Percentiles rank a stretch among this genome's conserved stretches.
phyloP scores from a whole-genome alignment of 768 basidiomycete species.

The Lactifluus pinguis region DNA sequence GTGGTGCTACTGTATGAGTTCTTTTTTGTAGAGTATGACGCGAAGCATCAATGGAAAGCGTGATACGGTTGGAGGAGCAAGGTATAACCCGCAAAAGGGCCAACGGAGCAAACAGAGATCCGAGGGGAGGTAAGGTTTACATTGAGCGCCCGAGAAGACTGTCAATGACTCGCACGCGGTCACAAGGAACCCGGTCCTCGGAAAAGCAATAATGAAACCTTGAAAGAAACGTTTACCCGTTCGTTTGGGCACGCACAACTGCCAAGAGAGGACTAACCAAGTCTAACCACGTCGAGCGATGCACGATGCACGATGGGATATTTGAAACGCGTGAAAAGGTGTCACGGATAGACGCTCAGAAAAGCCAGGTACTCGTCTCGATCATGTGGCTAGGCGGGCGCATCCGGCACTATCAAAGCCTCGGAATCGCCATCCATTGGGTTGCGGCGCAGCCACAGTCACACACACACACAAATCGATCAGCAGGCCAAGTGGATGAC shows the following conservation, averaged over 20 bases:
- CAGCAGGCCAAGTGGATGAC: neutral
- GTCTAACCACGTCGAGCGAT: neutral
- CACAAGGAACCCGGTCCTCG: slow-evolving; percentile 1
- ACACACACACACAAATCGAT: neutral
- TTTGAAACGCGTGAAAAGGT: neutral
- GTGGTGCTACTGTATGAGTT: too few species aligned
- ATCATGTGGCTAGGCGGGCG: slow-evolving; percentile 3
- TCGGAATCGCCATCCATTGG: neutral
- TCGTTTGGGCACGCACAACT: neutral
- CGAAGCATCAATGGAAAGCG: neutral
- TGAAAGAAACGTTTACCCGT: neutral
- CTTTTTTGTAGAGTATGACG: neutral
- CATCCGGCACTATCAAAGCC: neutral
- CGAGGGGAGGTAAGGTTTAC: slow-evolving; percentile 1
- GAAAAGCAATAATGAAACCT: neutral
- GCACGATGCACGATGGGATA: neutral
- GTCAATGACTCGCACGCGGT: neutral
- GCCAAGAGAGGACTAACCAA: neutral
- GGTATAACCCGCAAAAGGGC: neutral
- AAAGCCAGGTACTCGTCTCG: slow-evolving; percentile 6
- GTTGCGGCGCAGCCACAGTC: neutral
- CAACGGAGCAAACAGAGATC: neutral
- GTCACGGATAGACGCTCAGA: neutral
- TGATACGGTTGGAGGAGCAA: neutral
- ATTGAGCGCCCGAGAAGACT: neutral